A percentile compares a stretch with the other conserved stretches of the same genome.
These are phyloP conservation scores for Coffea humblotiana DNA, from an alignment of 305 asterid species.

Conservation along the genomic window DNA sequence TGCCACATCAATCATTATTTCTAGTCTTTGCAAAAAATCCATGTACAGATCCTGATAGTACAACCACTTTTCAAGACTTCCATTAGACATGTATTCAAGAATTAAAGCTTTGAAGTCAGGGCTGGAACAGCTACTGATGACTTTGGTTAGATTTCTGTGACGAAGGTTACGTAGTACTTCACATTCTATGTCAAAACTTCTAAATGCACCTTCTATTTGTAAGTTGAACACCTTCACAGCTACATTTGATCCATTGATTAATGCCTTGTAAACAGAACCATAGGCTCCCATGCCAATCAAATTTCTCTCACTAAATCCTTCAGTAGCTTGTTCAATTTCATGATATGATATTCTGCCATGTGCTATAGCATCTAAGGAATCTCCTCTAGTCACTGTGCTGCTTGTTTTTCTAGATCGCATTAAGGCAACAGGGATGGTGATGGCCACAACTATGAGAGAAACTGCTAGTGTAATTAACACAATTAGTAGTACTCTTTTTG, in stretches of 20 bases:
- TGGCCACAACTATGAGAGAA: too few relatives aligned
- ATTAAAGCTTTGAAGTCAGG: background rate
- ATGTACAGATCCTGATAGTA: constrained; percentile 22
- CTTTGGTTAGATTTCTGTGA: too few relatives aligned
- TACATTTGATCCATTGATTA: background rate
- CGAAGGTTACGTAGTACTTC: too few relatives aligned
- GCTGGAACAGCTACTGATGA: too few relatives aligned
- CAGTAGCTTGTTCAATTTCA: constrained; percentile 14
- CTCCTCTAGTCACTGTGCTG: too few relatives aligned
- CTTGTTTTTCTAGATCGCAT: too few relatives aligned
- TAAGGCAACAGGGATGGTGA: too few relatives aligned
- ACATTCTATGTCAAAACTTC: too few relatives aligned
- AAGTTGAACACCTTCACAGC: constrained; percentile 24
- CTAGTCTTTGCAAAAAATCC: constrained; percentile 34
- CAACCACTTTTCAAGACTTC: constrained; percentile 31
- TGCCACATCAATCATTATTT: constrained; percentile 44
- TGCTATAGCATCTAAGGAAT: too few relatives aligned
- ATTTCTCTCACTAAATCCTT: constrained; percentile 9
- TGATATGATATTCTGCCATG: constrained; percentile 5
- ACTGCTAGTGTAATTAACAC: too few relatives aligned
- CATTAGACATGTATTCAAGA: constrained; percentile 24
- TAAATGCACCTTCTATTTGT: background rate
- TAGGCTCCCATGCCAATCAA: constrained; percentile 19
- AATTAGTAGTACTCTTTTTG: too few relatives aligned
- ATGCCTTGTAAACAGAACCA: constrained; percentile 20